Evolutionary conservation across 1,139 yeast species (phyloP).

Genomic region (Pichia sp.): DNA sequence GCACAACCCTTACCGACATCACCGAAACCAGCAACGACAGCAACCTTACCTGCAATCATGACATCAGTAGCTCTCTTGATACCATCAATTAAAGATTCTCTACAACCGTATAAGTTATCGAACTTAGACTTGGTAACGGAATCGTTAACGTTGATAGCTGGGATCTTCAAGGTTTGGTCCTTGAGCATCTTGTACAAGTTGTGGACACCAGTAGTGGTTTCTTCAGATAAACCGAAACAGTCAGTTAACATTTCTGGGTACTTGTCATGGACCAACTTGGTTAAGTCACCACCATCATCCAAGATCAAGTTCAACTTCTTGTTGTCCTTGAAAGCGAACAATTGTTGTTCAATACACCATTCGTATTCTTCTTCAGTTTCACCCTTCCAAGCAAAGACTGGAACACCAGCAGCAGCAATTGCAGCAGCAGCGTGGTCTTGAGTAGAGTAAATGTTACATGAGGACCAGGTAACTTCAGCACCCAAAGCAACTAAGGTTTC

Average conservation of each 20-base stretch:
- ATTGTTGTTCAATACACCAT: slow-evolving; percentile 99
- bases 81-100: slow-evolving; percentile 98
- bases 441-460: slow-evolving; percentile 99
- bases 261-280: slow-evolving; percentile 94
- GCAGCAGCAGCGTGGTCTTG: slow-evolving; percentile 99
- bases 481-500: slow-evolving; percentile 97
- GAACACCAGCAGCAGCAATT: slow-evolving; percentile 99
- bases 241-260: slow-evolving; percentile 96
- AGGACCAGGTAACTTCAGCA: slow-evolving; percentile 99
- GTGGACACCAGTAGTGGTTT: slow-evolving; percentile 99
- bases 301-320: slow-evolving; percentile 94
- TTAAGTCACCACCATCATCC: slow-evolving; percentile 99
- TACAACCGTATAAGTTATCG: slow-evolving; percentile 99
- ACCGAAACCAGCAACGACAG: slow-evolving; percentile 99
- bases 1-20: slow-evolving; percentile 99
- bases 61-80: slow-evolving; percentile 99
- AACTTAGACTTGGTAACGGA: slow-evolving; percentile 99
- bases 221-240: slow-evolving; percentile 97
- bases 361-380: slow-evolving; percentile 99
- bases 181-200: slow-evolving; percentile 95
- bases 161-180: slow-evolving; percentile 89
- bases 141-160: slow-evolving; percentile 99
- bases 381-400: slow-evolving; percentile 99
- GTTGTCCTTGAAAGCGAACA: slow-evolving; percentile 95
- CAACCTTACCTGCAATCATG: slow-evolving; percentile 99